Evolutionary conservation across 2,329 filamentous ascomycete genomes (phyloP).

Genomic region (Exophiala xenobiotica): DNA sequence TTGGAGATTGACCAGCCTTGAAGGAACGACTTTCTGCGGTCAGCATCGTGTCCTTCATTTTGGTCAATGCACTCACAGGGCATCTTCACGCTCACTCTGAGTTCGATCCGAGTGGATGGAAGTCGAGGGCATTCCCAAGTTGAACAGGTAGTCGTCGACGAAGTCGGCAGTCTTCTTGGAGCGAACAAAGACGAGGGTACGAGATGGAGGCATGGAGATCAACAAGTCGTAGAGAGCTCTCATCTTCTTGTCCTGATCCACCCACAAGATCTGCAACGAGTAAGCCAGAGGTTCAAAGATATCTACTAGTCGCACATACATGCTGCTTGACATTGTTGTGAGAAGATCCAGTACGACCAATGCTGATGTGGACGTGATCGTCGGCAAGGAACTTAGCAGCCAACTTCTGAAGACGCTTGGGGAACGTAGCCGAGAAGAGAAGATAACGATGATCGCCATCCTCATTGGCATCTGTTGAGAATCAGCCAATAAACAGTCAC

Average conservation of each 20-base stretch:
- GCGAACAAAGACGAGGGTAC: slow-evolving; percentile 90
- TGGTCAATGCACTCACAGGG: slow-evolving; percentile 59
- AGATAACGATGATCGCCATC: slow-evolving; percentile 68
- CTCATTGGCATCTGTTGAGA: slow-evolving; percentile 65
- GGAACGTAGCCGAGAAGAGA: slow-evolving; percentile 95
- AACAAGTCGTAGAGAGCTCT: slow-evolving; percentile 71
- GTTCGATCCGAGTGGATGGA: slow-evolving; percentile 87
- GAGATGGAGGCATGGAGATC: slow-evolving; percentile 65
- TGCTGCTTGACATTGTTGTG: slow-evolving; percentile 80
- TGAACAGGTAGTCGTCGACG: slow-evolving; percentile 84
- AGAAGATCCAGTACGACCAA: slow-evolving; percentile 81
- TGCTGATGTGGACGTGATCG: slow-evolving; percentile 75
- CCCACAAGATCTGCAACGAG: slow-evolving; percentile 57
- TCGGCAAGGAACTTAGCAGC: slow-evolving; percentile 73
- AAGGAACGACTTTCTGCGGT: slow-evolving; percentile 63
- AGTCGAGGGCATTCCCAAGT: slow-evolving; percentile 73
- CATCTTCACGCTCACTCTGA: slow-evolving; percentile 87
- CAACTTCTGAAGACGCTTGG: slow-evolving; percentile 71
- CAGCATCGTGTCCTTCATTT: slow-evolving; percentile 18
- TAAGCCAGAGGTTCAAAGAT: slow-evolving; percentile 18
- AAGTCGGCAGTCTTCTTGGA: slow-evolving; percentile 74
- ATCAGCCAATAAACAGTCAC: slow-evolving; percentile 19
- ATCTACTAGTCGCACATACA: slow-evolving; percentile 35
- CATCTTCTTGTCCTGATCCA: slow-evolving; percentile 66
- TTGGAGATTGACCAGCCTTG: slow-evolving; percentile 69